phyloP scores from a whole-genome alignment of 495 filamentous ascomycete genomes.

The Collariella sp. region DNA sequence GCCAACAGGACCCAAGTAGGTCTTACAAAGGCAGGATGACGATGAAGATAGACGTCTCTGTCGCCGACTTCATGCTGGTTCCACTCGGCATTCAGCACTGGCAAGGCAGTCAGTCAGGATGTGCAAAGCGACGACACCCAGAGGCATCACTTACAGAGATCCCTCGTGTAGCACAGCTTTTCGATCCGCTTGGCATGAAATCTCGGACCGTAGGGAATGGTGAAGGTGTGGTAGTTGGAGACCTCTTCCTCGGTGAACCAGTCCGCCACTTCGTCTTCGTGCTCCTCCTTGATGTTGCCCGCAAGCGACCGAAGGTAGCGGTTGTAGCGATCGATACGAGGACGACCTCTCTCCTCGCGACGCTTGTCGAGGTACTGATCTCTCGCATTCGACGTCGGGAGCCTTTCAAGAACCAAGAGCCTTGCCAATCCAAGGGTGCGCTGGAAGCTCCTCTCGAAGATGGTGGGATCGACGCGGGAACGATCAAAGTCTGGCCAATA shows the following conservation, averaged over 20 bases:
- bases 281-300: conserved; percentile 61
- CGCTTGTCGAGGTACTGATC: conserved; percentile 58
- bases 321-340: conserved; percentile 27
- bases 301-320: conserved; percentile 22
- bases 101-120: conserved; percentile 2
- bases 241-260: conserved; percentile 68
- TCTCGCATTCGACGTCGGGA: conserved; percentile 56
- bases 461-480: conserved; percentile 66
- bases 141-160: conserved; percentile 44
- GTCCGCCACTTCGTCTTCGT: conserved; percentile 71
- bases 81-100: conserved; percentile 79
- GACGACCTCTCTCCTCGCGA: conserved; percentile 60
- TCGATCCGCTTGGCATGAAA: conserved; percentile 68
- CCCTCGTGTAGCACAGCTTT: conserved; percentile 67
- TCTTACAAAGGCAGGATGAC: conserved; percentile 61
- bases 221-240: conserved; percentile 69
- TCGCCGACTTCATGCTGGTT: conserved; percentile 65
- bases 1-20: background rate
- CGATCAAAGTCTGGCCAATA: conserved; percentile 67
- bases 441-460: conserved; percentile 70
- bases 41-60: conserved; percentile 62
- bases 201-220: conserved; percentile 63
- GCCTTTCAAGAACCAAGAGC: conserved; percentile 67
- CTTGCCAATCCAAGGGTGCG: conserved; percentile 68
- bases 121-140: background rate